A percentile compares a stretch with the other conserved stretches of the same genome.
Conservation (phyloP, 139 green algal species). For the Ettlia oleoabundans region DNA sequence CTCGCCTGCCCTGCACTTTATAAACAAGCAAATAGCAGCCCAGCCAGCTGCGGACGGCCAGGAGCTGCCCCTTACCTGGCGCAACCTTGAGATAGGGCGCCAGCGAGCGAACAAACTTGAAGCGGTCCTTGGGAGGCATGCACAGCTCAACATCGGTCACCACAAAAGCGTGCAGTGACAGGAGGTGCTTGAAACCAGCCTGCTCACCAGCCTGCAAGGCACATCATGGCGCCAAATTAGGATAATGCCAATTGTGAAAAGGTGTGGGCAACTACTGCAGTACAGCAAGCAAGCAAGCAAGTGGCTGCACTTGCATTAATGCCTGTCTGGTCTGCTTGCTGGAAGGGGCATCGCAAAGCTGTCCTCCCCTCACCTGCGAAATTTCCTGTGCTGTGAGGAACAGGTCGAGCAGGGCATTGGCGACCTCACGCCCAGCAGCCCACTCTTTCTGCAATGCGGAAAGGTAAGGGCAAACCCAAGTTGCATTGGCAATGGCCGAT, state of each 20-base stretch:
- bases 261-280: too few relatives aligned
- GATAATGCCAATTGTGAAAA: neutral
- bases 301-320: too few relatives aligned
- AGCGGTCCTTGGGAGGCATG: conserved; percentile 57
- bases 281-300: too few relatives aligned
- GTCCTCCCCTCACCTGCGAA: neutral
- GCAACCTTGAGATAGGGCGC: conserved; percentile 73
- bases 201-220: conserved; percentile 22
- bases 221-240: neutral
- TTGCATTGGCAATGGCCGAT: neutral
- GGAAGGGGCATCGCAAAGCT: neutral
- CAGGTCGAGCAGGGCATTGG: conserved; percentile 62
- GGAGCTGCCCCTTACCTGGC: neutral
- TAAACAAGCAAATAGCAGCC: too few relatives aligned
- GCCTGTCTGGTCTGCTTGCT: neutral
- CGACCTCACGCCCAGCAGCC: conserved; percentile 48
- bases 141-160: conserved; percentile 64
- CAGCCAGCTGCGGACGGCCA: too few relatives aligned
- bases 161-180: conserved; percentile 82
- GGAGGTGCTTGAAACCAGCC: conserved; percentile 46
- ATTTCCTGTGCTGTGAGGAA: conserved; percentile 58
- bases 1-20: too few relatives aligned
- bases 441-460: conserved; percentile 16
- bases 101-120: conserved; percentile 65
- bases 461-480: neutral